phyloP scores from a whole-genome alignment of 768 basidiomycete species.

The Calocera viscosa region DNA sequence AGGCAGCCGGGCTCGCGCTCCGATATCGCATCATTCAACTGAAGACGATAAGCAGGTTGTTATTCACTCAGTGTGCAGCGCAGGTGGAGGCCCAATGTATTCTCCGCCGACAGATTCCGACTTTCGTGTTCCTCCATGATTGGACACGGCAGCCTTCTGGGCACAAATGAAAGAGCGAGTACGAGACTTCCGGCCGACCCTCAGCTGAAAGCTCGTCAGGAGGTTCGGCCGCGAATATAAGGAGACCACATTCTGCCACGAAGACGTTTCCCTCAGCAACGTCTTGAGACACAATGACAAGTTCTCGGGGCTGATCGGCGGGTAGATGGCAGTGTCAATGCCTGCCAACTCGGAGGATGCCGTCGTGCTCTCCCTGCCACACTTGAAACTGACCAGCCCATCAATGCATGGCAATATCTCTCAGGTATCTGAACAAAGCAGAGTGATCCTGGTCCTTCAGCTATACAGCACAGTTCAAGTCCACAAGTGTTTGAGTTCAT shows the following conservation, averaged over 20 bases:
- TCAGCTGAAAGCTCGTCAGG: neutral
- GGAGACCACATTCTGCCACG: neutral
- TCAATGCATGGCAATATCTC: too few relatives aligned
- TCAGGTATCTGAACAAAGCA: too few relatives aligned
- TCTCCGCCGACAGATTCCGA: neutral
- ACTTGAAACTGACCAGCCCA: too few relatives aligned
- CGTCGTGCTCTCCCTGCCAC: too few relatives aligned
- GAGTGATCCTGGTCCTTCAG: too few relatives aligned
- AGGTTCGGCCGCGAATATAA: neutral
- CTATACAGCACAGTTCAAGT: too few relatives aligned
- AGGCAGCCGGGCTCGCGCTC: neutral
- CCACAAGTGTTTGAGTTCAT: too few relatives aligned
- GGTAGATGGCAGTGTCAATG: neutral
- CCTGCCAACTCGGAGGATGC: neutral
- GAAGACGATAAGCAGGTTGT: neutral
- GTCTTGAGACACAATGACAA: neutral
- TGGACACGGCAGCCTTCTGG: neutral
- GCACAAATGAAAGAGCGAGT: neutral
- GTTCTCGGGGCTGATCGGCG: slow-evolving; percentile 5
- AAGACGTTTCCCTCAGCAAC: neutral
- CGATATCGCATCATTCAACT: neutral
- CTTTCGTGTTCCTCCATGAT: neutral
- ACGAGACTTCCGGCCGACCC: neutral
- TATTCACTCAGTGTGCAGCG: neutral
- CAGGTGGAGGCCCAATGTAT: neutral